These are phyloP conservation scores for Lasiodiplodia theobromae DNA, from an alignment of 2,329 filamentous ascomycete genomes.

Conservation along the genomic window DNA sequence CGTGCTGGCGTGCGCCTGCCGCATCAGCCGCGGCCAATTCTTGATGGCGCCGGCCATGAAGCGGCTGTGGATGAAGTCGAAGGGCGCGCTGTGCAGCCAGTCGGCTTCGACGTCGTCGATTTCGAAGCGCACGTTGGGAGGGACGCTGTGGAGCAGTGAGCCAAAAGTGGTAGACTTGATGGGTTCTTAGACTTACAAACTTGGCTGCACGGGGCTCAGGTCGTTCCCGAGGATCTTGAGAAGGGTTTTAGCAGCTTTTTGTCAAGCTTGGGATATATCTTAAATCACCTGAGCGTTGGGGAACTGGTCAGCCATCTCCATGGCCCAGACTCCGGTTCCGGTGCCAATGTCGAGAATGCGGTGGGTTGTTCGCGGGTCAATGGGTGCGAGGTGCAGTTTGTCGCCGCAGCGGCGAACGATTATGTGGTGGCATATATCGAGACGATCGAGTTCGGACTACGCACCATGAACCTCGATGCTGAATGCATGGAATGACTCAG, in stretches of 20 bases:
- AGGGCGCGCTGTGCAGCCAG: constrained; percentile 39
- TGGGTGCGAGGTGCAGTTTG: constrained; percentile 46
- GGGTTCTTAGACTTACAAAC: constrained; percentile 32
- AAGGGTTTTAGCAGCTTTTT: neutral
- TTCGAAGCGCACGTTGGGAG: constrained; percentile 55
- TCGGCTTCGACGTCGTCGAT: constrained; percentile 57
- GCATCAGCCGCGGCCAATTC: constrained; percentile 38
- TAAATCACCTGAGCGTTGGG: constrained; percentile 37
- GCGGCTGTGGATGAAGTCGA: constrained; percentile 37
- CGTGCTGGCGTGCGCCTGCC: neutral
- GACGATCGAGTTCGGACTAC: constrained; percentile 42
- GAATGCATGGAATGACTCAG: constrained; percentile 44
- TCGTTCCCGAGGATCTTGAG: constrained; percentile 51
- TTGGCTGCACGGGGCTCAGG: constrained; percentile 54
- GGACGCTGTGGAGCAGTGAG: too few species aligned
- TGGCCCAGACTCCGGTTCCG: constrained; percentile 43
- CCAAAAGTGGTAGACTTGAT: constrained; percentile 51
- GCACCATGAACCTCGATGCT: constrained; percentile 43
- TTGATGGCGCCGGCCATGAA: constrained; percentile 35
- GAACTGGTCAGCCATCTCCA: constrained; percentile 43
- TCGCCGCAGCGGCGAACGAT: constrained; percentile 44
- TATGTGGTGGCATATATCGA: constrained; percentile 47
- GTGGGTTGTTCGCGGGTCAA: constrained; percentile 29
- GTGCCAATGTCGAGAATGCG: constrained; percentile 45
- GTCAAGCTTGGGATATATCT: too few species aligned